Evolutionary conservation across 495 filamentous ascomycete genomes (phyloP).

Genomic region (Trypethelium eluteriae): DNA sequence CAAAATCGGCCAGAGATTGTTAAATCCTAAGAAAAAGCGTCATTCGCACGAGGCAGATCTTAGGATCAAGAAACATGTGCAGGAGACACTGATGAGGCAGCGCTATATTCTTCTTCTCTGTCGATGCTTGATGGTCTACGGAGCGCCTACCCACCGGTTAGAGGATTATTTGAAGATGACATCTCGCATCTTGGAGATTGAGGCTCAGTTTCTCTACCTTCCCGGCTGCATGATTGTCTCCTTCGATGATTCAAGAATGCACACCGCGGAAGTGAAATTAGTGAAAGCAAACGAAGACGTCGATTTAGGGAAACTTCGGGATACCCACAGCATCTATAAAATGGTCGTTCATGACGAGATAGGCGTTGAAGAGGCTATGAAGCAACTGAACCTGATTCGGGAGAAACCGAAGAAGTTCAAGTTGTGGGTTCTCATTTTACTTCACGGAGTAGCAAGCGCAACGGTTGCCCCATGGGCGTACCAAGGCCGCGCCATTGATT

Average conservation of each 20-base stretch:
- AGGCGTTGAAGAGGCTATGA: background rate
- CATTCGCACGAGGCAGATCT: background rate
- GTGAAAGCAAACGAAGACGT: conserved; percentile 3
- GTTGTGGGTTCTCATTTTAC: conserved; percentile 6
- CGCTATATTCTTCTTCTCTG: conserved; percentile 1
- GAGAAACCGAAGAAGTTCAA: conserved; percentile 9
- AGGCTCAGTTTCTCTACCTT: conserved; percentile 16
- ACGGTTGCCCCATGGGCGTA: conserved; percentile 13
- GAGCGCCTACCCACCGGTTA: conserved; percentile 22
- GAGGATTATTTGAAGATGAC: conserved; percentile 6
- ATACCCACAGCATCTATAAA: conserved; percentile 15
- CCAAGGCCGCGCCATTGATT: conserved; percentile 14
- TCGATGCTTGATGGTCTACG: conserved; percentile 10
- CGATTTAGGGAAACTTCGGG: conserved; percentile 12
- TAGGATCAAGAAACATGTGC: background rate
- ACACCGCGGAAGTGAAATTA: conserved; percentile 13
- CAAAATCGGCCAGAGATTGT: background rate
- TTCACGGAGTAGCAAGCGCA: conserved; percentile 15
- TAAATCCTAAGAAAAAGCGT: background rate
- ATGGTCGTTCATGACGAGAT: conserved; percentile 14
- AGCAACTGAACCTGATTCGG: background rate
- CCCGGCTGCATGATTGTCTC: conserved; percentile 19
- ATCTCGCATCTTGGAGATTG: conserved; percentile 9
- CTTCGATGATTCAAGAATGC: conserved; percentile 13
- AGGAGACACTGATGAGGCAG: background rate